phyloP scores from a whole-genome alignment of 495 filamentous ascomycete species.

The Aspergillus hancockii region DNA sequence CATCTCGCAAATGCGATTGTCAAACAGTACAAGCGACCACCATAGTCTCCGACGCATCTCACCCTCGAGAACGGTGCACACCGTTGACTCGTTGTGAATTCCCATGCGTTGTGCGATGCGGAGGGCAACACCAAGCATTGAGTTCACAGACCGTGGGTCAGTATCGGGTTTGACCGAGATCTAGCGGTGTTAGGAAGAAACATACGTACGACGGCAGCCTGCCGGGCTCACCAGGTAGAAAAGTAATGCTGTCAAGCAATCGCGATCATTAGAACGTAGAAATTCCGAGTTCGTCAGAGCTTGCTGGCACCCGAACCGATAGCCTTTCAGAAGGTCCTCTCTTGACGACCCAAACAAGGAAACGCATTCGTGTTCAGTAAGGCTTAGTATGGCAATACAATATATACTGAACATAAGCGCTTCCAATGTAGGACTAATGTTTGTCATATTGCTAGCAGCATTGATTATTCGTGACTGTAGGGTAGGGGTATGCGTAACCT shows the following conservation, averaged over 20 bases:
- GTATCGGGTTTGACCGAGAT: conserved; percentile 45
- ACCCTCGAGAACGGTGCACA: conserved; percentile 44
- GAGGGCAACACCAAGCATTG: conserved; percentile 53
- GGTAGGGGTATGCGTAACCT: conserved; percentile 54
- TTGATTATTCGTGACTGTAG: conserved; percentile 47
- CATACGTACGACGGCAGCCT: neutral
- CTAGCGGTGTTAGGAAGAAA: conserved; percentile 33
- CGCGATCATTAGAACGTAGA: conserved; percentile 48
- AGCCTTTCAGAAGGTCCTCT: conserved; percentile 45
- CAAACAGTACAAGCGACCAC: conserved; percentile 58
- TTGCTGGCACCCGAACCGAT: conserved; percentile 57
- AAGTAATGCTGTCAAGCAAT: conserved; percentile 60
- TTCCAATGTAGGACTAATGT: conserved; percentile 26
- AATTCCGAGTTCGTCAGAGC: conserved; percentile 49
- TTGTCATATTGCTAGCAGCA: conserved; percentile 26
- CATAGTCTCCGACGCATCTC: conserved; percentile 62
- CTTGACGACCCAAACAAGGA: conserved; percentile 42
- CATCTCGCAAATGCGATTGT: conserved; percentile 52
- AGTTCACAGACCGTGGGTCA: conserved; percentile 54
- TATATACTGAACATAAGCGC: conserved; percentile 61
- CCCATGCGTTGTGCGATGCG: conserved; percentile 58
- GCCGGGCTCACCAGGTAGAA: conserved; percentile 56
- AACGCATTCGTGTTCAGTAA: conserved; percentile 42
- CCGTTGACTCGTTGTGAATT: conserved; percentile 48
- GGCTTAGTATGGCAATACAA: conserved; percentile 47